Evolutionary conservation across 2,329 filamentous ascomycete species (phyloP).

Genomic region (Talaromyces verruculosus): DNA sequence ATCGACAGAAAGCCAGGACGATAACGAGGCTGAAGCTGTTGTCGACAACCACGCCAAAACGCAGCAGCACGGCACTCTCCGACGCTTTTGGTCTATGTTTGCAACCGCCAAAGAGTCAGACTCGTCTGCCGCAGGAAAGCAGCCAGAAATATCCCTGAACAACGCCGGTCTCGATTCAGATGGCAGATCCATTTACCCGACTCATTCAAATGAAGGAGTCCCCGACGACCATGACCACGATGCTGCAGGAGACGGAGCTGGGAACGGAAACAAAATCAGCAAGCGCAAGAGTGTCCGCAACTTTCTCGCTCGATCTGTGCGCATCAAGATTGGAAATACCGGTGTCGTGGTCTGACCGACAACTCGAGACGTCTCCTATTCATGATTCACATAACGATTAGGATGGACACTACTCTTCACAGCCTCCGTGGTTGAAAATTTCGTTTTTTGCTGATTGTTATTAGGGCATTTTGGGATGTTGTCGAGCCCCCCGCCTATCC

Average conservation of each 20-base stretch:
- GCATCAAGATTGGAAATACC: not conserved
- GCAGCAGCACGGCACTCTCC: not conserved
- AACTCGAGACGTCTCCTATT: not conserved
- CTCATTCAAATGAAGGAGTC: not conserved
- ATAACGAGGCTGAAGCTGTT: not conserved
- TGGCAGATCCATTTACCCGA: not conserved
- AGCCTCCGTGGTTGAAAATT: not conserved
- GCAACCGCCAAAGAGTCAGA: not conserved
- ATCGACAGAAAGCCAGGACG: not conserved
- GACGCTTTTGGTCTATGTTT: not conserved
- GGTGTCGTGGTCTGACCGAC: not conserved
- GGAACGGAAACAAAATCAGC: not conserved
- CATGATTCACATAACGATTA: not conserved
- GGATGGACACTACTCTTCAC: not conserved
- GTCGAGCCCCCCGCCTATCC: not conserved
- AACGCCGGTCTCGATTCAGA: not conserved
- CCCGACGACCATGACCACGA: not conserved
- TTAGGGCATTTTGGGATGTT: not conserved
- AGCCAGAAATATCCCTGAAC: not conserved
- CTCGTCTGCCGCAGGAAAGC: not conserved
- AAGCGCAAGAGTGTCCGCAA: conserved; percentile 22
- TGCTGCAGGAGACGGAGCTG: not conserved
- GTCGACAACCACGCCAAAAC: not conserved
- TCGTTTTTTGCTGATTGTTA: not conserved
- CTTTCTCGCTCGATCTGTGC: conserved; percentile 15